Percentiles rank a stretch among this genome's conserved stretches.
phyloP scores from a whole-genome alignment of 768 basidiomycete genomes.

The Kwoniella bestiolae region DNA sequence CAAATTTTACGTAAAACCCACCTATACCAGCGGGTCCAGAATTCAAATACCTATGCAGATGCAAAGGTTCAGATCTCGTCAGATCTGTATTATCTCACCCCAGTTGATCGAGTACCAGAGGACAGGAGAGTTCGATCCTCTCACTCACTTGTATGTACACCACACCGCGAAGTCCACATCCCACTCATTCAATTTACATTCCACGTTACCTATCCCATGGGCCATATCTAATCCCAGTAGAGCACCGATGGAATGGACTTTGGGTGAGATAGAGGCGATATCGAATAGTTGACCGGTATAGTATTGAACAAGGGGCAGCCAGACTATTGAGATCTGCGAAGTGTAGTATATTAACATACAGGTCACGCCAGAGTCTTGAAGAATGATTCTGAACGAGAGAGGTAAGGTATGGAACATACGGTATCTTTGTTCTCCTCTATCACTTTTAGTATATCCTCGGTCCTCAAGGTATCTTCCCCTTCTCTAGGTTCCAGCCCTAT shows the following conservation, averaged over 20 bases:
- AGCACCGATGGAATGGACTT: slow-evolving; percentile 84
- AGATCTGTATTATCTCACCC: slow-evolving; percentile 4
- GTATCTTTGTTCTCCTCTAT: slow-evolving; percentile 64
- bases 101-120: neutral
- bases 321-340: slow-evolving; percentile 78
- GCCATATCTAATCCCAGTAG: slow-evolving; percentile 96
- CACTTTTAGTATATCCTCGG: slow-evolving; percentile 79
- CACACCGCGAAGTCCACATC: slow-evolving; percentile 95
- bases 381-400: too few relatives aligned
- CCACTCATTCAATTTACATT: slow-evolving; percentile 87
- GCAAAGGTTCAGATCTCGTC: neutral
- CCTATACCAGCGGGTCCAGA: slow-evolving; percentile 96
- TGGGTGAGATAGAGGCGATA: slow-evolving; percentile 78
- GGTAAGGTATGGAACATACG: slow-evolving; percentile 18
- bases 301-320: slow-evolving; percentile 93
- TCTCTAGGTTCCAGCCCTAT: slow-evolving; percentile 77
- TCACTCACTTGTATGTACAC: slow-evolving; percentile 80
- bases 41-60: slow-evolving; percentile 70
- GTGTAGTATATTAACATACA: too few relatives aligned
- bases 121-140: too few relatives aligned
- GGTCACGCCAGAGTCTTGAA: too few relatives aligned
- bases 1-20: slow-evolving; percentile 66
- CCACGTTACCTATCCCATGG: slow-evolving; percentile 93
- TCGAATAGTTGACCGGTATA: slow-evolving; percentile 97
- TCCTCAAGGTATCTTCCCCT: slow-evolving; percentile 83